A percentile compares a stretch with the other conserved stretches of the same genome.
Evolutionary conservation across 2,329 filamentous ascomycete genomes (phyloP).

Genomic region (Tolypocladium capitatum): DNA sequence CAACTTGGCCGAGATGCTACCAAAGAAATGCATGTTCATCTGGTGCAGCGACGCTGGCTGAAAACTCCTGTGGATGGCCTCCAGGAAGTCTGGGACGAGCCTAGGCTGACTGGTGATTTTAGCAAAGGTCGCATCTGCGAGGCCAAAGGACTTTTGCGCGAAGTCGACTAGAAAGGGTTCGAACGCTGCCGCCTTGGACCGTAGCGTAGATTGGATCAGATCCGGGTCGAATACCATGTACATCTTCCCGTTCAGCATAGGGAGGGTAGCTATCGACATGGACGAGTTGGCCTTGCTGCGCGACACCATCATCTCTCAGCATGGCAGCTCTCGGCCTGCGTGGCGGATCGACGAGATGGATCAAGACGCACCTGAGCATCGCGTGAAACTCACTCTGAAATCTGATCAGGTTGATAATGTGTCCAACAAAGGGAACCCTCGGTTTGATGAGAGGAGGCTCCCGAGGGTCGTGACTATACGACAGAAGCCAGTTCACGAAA

Average conservation of each 20-base stretch:
- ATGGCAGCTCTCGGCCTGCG: too few species aligned
- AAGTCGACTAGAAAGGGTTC: slow-evolving; percentile 26
- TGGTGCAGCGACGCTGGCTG: background rate
- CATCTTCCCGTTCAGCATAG: slow-evolving; percentile 27
- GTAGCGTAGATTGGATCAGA: slow-evolving; percentile 20
- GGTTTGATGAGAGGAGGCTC: slow-evolving; percentile 30
- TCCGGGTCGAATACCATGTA: slow-evolving; percentile 30
- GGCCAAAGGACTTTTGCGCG: slow-evolving; percentile 22
- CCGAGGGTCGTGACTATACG: slow-evolving; percentile 14
- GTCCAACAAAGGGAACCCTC: slow-evolving; percentile 29
- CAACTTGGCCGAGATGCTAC: background rate
- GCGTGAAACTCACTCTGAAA: slow-evolving; percentile 1
- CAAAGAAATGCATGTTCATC: background rate
- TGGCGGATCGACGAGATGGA: too few species aligned
- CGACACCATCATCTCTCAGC: too few species aligned
- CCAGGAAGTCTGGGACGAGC: slow-evolving; percentile 14
- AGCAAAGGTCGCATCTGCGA: slow-evolving; percentile 16
- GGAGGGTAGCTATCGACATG: slow-evolving; percentile 27
- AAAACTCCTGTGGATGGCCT: slow-evolving; percentile 8
- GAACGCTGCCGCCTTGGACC: slow-evolving; percentile 27
- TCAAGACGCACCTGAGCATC: background rate
- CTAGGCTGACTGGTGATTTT: slow-evolving; percentile 6
- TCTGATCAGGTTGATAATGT: slow-evolving; percentile 28
- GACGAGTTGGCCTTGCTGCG: slow-evolving; percentile 10
- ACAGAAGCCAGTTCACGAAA: slow-evolving; percentile 7